These are phyloP conservation scores for Cicer arietinum DNA, from an alignment of 306 rosid genomes.

Conservation along the genomic window DNA sequence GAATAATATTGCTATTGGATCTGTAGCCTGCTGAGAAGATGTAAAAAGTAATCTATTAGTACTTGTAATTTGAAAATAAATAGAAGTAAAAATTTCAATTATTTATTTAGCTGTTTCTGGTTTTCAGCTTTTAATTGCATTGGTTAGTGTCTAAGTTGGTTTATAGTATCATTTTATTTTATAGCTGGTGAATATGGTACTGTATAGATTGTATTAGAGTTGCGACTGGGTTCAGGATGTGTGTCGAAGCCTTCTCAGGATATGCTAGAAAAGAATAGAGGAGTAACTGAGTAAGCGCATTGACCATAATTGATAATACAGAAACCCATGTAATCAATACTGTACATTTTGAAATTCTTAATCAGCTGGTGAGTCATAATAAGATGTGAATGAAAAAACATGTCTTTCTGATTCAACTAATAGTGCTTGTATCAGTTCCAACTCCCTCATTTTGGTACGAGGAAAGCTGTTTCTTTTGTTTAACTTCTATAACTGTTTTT, in stretches of 20 bases:
- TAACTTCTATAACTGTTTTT: background rate
- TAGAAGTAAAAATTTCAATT: slow-evolving; percentile 32
- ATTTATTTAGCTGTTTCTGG: slow-evolving; percentile 27
- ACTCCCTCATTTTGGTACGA: slow-evolving; percentile 4
- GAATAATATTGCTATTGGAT: slow-evolving; percentile 2
- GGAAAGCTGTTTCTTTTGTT: slow-evolving; percentile 12
- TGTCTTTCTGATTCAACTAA: background rate
- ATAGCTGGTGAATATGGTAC: slow-evolving; percentile 8
- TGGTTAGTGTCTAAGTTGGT: slow-evolving; percentile 31
- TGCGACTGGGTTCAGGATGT: background rate
- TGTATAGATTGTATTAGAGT: slow-evolving; percentile 19
- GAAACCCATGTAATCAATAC: background rate
- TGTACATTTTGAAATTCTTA: slow-evolving; percentile 25
- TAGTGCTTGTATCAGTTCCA: background rate
- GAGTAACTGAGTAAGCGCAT: background rate
- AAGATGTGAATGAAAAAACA: background rate
- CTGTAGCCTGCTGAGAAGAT: slow-evolving; percentile 23
- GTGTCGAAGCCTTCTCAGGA: slow-evolving; percentile 35
- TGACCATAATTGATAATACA: background rate
- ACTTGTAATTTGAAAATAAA: slow-evolving; percentile 38
- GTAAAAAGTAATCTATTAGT: slow-evolving; percentile 5
- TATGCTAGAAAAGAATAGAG: slow-evolving; percentile 27
- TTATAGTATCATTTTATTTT: slow-evolving; percentile 3
- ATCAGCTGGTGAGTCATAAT: slow-evolving; percentile 5
- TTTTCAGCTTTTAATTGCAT: slow-evolving; percentile 23